These are phyloP conservation scores for Coccinonectria pachysandricola DNA, from an alignment of 2,329 filamentous ascomycete species.

Conservation along the genomic window DNA sequence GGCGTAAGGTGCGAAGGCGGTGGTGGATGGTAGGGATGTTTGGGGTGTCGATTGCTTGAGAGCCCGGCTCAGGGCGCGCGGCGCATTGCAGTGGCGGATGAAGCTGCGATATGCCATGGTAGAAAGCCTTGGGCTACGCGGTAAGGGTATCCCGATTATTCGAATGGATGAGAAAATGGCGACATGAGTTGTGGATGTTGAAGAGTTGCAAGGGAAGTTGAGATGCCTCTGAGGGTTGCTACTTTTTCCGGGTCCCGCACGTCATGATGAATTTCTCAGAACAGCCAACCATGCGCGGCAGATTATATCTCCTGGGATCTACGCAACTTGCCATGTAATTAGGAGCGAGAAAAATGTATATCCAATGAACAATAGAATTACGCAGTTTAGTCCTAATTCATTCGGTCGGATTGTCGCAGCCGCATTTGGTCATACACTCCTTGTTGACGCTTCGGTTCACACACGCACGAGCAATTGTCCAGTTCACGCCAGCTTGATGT, in stretches of 20 bases:
- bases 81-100: conserved; percentile 9
- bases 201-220: too few species aligned
- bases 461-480: conserved; percentile 8
- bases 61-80: conserved; percentile 12
- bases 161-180: neutral
- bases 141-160: neutral
- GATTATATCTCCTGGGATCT: conserved; percentile 1
- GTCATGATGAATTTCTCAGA: conserved; percentile 14
- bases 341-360: too few species aligned
- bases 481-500: conserved; percentile 26
- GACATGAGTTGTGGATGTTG: too few species aligned
- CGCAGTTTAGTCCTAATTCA: too few species aligned
- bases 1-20: conserved; percentile 6
- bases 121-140: too few species aligned
- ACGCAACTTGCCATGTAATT: neutral
- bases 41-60: conserved; percentile 8
- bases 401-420: too few species aligned
- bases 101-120: conserved; percentile 15
- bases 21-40: conserved; percentile 6
- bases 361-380: too few species aligned
- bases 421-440: too few species aligned
- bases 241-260: conserved; percentile 18
- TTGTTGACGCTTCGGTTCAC: too few species aligned
- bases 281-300: conserved; percentile 1
- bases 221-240: conserved; percentile 13